Conservation (phyloP, 148 eudicot genomes). For the Nepenthes gracilis region DNA sequence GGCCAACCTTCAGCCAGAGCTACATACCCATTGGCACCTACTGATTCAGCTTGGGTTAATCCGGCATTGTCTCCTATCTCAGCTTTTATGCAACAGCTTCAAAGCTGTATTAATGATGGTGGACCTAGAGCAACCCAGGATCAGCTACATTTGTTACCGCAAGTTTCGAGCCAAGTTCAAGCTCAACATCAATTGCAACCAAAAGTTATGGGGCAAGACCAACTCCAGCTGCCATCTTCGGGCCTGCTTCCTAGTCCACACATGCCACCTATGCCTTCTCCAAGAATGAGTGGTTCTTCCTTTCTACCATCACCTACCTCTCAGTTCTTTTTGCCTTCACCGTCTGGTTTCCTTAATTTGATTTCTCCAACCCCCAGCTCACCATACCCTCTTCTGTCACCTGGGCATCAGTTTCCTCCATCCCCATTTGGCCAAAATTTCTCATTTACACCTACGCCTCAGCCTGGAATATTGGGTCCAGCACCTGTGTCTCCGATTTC, state of each 20-base stretch:
- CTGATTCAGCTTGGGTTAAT: conserved; percentile 31
- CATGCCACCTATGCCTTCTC: conserved; percentile 44
- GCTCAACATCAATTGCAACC: conserved; percentile 17
- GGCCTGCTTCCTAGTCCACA: conserved; percentile 44
- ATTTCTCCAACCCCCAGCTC: conserved; percentile 65
- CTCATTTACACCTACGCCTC: conserved; percentile 49
- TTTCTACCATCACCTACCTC: conserved; percentile 47
- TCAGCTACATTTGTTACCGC: conserved; percentile 7
- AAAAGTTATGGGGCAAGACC: conserved; percentile 23
- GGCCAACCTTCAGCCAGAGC: conserved; percentile 48
- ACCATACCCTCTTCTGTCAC: conserved; percentile 71
- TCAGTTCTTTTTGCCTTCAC: conserved; percentile 32
- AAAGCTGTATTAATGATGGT: conserved; percentile 56
- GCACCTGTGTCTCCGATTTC: conserved; percentile 68
- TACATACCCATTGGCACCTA: conserved; percentile 24
- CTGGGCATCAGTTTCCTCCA: conserved; percentile 64
- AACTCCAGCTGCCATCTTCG: conserved; percentile 26
- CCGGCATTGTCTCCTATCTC: conserved; percentile 81
- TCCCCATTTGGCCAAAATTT: conserved; percentile 59
- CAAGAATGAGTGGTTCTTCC: conserved; percentile 33
- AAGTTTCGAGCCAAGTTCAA: conserved; percentile 12
- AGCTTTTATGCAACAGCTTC: conserved; percentile 77
- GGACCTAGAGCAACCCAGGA: conserved; percentile 20
- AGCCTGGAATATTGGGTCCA: conserved; percentile 63
- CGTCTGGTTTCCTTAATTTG: conserved; percentile 49